Percentiles rank a stretch among this genome's conserved stretches.
phyloP scores from a whole-genome alignment of 305 asterid genomes.

The Petunia hybrid region DNA sequence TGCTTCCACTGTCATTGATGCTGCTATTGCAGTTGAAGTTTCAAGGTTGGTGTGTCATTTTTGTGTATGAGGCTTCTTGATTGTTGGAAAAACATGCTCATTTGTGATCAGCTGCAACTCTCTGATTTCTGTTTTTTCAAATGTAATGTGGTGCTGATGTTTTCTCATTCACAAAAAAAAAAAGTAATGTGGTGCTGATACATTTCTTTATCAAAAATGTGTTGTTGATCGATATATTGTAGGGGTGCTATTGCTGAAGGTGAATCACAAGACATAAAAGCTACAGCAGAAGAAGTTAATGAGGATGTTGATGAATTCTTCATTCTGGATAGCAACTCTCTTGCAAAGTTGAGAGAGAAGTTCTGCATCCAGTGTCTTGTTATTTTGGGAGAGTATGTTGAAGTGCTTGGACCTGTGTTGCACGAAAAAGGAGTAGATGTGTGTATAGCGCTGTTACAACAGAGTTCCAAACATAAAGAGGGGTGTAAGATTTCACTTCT shows the following conservation, averaged over 20 bases:
- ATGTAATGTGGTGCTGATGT: slow-evolving; percentile 25
- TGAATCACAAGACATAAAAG: slow-evolving; percentile 61
- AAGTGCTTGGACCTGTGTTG: slow-evolving; percentile 98
- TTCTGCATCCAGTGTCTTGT: slow-evolving; percentile 94
- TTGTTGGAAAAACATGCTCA: slow-evolving; percentile 20
- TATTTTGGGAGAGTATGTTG: slow-evolving; percentile 94
- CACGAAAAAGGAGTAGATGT: slow-evolving; percentile 99
- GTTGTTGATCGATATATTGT: slow-evolving; percentile 33
- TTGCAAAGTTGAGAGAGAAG: slow-evolving; percentile 87
- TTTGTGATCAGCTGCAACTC: slow-evolving; percentile 22
- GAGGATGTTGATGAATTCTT: slow-evolving; percentile 72
- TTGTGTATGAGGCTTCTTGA: slow-evolving; percentile 30
- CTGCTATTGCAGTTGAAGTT: slow-evolving; percentile 76
- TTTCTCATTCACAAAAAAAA: no score
- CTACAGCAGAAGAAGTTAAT: slow-evolving; percentile 56
- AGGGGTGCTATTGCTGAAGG: slow-evolving; percentile 63
- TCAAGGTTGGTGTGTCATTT: slow-evolving; percentile 62
- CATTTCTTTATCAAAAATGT: slow-evolving; percentile 17
- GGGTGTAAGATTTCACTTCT: slow-evolving; percentile 53
- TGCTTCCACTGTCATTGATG: slow-evolving; percentile 92
- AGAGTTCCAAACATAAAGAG: slow-evolving; percentile 74
- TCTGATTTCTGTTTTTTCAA: slow-evolving; percentile 17
- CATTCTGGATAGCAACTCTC: slow-evolving; percentile 67
- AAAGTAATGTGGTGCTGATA: slow-evolving; percentile 21
- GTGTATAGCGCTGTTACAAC: slow-evolving; percentile 82